Evolutionary conservation across 176 grass and related monocot genomes (phyloP).

Genomic region (Olyra latifolia): DNA sequence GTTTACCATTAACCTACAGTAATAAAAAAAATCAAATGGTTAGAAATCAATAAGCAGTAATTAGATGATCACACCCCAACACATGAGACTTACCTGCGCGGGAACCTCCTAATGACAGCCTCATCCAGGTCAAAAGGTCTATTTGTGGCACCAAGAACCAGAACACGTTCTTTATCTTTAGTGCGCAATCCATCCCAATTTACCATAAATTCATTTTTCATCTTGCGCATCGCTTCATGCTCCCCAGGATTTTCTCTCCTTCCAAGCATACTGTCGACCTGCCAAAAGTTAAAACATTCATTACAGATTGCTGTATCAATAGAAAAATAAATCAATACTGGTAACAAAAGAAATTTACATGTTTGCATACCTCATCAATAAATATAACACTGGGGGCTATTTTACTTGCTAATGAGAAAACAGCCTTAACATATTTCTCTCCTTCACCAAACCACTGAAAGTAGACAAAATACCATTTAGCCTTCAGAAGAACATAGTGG

Average conservation of each 20-base stretch:
- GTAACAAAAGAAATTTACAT: neutral
- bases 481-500: constrained; percentile 22
- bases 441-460: constrained; percentile 99
- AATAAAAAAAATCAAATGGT: constrained; percentile 20
- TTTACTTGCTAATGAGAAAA: constrained; percentile 98
- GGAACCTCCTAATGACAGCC: constrained; percentile 98
- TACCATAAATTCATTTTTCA: constrained; percentile 99
- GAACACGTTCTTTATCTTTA: constrained; percentile 95
- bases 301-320: neutral
- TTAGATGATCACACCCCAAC: neutral
- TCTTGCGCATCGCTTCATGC: constrained; percentile 99
- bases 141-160: constrained; percentile 98
- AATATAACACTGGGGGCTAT: constrained; percentile 98
- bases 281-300: constrained; percentile 22
- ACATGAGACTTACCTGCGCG: constrained; percentile 62
- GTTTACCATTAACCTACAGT: constrained; percentile 98
- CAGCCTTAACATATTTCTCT: constrained; percentile 97
- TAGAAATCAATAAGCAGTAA: constrained; percentile 6
- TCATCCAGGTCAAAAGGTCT: constrained; percentile 99
- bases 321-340: constrained; percentile 12
- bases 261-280: constrained; percentile 99
- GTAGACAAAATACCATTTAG: constrained; percentile 30
- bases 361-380: constrained; percentile 84
- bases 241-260: constrained; percentile 98
- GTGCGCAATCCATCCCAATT: constrained; percentile 97